A percentile compares a stretch with the other conserved stretches of the same genome.
phyloP scores from a whole-genome alignment of 257 asterid species.

The Scutellaria minor region DNA sequence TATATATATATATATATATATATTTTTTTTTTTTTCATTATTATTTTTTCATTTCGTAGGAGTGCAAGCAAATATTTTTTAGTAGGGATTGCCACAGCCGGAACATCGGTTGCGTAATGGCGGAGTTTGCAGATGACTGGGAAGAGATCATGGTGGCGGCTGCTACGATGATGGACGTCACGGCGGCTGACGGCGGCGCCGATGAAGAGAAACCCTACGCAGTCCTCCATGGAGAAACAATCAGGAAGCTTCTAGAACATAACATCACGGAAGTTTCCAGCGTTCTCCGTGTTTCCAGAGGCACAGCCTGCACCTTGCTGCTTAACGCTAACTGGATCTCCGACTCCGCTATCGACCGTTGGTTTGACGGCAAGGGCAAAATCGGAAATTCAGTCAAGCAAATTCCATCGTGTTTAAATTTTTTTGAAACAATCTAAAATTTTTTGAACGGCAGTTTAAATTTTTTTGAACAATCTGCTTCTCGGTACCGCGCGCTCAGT shows the following conservation, averaged over 20 bases:
- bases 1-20: too few relatives aligned
- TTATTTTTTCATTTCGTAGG: too few relatives aligned
- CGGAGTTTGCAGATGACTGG: too few relatives aligned
- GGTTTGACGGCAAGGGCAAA: constrained; percentile 45
- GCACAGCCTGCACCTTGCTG: constrained; percentile 32
- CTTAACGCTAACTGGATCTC: constrained; percentile 39
- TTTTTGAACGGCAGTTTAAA: too few relatives aligned
- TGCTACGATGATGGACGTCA: not conserved
- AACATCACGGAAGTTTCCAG: constrained; percentile 21
- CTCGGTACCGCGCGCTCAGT: too few relatives aligned
- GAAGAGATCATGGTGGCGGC: not conserved
- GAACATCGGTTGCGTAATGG: too few relatives aligned
- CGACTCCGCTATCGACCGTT: constrained; percentile 41
- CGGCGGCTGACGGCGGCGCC: not conserved
- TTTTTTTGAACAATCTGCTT: too few relatives aligned
- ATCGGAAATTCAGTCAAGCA: not conserved
- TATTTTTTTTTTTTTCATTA: too few relatives aligned
- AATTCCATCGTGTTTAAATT: too few relatives aligned
- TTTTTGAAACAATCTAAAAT: too few relatives aligned
- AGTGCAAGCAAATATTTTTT: too few relatives aligned
- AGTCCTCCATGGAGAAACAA: constrained; percentile 24
- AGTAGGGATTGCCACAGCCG: too few relatives aligned
- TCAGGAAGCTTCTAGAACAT: constrained; percentile 19
- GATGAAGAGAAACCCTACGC: constrained; percentile 15
- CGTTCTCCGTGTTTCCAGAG: constrained; percentile 32